Percentiles rank a stretch among this genome's conserved stretches.
Conservation (phyloP, 768 basidiomycete genomes). For the Tylopilus vinaceipallidus region DNA sequence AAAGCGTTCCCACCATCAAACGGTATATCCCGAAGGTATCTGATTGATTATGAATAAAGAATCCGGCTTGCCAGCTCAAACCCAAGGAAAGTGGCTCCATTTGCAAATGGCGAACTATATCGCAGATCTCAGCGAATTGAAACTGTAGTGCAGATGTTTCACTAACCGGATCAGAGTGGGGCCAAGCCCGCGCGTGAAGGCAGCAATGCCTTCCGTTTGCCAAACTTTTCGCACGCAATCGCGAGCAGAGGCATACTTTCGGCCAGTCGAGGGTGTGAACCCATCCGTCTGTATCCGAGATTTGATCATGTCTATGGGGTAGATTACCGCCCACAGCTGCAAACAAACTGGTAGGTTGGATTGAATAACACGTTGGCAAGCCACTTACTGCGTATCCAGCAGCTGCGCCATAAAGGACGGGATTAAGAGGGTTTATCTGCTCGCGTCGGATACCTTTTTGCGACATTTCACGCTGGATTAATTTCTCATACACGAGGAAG, state of each 20-base stretch:
- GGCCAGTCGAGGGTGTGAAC: constrained; percentile 68
- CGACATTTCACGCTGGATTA: constrained; percentile 85
- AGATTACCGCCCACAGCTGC: constrained; percentile 88
- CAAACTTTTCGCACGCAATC: constrained; percentile 84
- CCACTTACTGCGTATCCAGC: constrained; percentile 85
- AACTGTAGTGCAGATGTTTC: constrained; percentile 2
- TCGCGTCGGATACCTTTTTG: constrained; percentile 68
- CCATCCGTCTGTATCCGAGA: constrained; percentile 95
- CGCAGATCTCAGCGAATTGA: constrained; percentile 6
- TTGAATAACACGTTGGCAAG: not conserved
- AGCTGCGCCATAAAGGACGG: constrained; percentile 85
- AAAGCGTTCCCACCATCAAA: constrained; percentile 1
- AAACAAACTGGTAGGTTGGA: constrained; percentile 9
- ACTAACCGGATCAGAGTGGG: constrained; percentile 88
- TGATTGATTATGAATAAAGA: constrained; percentile 42
- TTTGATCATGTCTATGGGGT: constrained; percentile 96
- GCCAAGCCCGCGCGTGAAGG: constrained; percentile 87
- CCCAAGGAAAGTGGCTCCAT: constrained; percentile 94
- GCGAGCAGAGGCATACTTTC: constrained; percentile 78
- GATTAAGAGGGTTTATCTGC: constrained; percentile 72
- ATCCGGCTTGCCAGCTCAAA: constrained; percentile 89
- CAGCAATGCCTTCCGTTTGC: constrained; percentile 77
- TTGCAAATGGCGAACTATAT: constrained; percentile 87
- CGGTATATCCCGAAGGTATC: not conserved
- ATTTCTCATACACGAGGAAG: constrained; percentile 90